Evolutionary conservation across 257 asterid genomes (phyloP).

Genomic region (Solanum dulcamara): DNA sequence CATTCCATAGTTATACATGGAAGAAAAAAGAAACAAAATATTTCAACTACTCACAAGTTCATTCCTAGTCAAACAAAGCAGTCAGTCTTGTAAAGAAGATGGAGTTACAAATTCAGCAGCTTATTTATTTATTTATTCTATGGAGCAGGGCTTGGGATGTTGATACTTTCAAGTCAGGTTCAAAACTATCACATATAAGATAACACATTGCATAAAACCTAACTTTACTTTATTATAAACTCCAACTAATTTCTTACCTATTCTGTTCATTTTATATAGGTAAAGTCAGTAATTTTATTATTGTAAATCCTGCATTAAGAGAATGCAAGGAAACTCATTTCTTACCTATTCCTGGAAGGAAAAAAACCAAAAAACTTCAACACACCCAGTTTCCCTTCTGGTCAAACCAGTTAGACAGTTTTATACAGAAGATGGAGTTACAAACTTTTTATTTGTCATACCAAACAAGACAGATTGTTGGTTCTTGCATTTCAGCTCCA

Average conservation of each 20-base stretch:
- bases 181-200: background rate
- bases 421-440: background rate
- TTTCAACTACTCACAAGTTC: background rate
- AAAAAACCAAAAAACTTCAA: background rate
- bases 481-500: background rate
- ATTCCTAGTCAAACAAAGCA: background rate
- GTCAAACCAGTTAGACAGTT: background rate
- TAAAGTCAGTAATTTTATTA: no score
- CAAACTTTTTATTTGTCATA: background rate
- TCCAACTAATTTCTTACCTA: no score
- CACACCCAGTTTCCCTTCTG: background rate
- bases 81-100: background rate
- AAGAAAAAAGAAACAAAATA: background rate
- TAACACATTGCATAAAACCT: background rate
- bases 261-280: no score
- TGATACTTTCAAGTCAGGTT: background rate
- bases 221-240: background rate
- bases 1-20: background rate
- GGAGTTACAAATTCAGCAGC: background rate
- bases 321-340: background rate
- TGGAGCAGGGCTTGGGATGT: background rate
- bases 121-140: background rate
- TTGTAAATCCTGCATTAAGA: no score
- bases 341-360: background rate
- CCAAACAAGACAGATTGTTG: background rate